Evolutionary conservation across 441 rosid species (phyloP).

Genomic region (Corymbia citriodora): DNA sequence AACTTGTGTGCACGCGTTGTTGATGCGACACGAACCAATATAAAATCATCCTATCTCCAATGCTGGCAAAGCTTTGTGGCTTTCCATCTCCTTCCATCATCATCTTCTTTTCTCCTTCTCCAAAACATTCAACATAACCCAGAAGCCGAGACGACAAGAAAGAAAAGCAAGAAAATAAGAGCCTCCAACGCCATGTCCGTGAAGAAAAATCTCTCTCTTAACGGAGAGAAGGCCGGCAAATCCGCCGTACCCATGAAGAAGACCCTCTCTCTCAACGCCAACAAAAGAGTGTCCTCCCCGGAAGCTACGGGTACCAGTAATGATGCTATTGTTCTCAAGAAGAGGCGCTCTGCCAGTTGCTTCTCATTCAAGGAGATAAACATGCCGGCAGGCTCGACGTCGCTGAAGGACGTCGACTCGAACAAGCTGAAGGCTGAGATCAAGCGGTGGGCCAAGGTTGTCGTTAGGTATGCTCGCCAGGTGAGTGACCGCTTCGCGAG

Average conservation of each 20-base stretch:
- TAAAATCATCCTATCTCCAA: background rate
- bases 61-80: background rate
- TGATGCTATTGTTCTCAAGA: background rate
- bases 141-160: background rate
- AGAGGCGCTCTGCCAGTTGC: constrained; percentile 14
- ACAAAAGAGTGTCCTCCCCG: background rate
- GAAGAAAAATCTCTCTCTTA: constrained; percentile 5
- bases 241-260: background rate
- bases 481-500: constrained; percentile 47
- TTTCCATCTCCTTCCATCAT: background rate
- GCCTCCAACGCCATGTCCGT: constrained; percentile 9
- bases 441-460: constrained; percentile 78
- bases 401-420: constrained; percentile 51
- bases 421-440: constrained; percentile 63
- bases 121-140: background rate
- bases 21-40: background rate
- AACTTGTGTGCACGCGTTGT: background rate
- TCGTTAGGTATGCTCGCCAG: constrained; percentile 73
- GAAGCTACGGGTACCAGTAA: background rate
- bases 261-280: background rate
- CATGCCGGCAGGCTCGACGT: constrained; percentile 20
- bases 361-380: constrained; percentile 45
- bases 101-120: background rate
- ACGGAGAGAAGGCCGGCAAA: background rate
- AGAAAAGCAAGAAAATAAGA: background rate